Evolutionary conservation across 108 stramenopile species (phyloP), one percentile per base, ranked within the genome.

Genomic region (Pseudonitzschia multiseries): DNA sequence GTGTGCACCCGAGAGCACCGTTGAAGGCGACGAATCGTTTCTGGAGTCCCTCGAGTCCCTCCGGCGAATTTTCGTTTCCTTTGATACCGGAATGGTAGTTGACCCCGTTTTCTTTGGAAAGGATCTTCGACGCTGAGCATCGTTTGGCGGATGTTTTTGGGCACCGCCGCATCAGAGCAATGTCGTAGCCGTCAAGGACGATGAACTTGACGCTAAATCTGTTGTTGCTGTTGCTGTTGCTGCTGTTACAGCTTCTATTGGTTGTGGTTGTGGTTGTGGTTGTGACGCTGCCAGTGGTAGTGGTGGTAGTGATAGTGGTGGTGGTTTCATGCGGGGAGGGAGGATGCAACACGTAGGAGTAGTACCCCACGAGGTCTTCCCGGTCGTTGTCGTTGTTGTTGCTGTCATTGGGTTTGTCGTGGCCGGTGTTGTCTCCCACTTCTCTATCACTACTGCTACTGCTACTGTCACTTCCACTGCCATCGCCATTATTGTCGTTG

Each of bases 1-100:
- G 94, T 0, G 84, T 61, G 12, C 32, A 22, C 27, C 88, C 94
- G 41, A 91, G 63, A 0, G 81, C 91, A 51, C 94, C 94, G 72
- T 93, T 91, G 64, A 95, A 95, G 4, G 84, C 92, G 21, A 95
- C 94, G 69, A 87, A 95, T 27, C 94, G 86, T 73, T 78, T 76
- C 20, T 83, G 56, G 0, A 81, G 12, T 0, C 82, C 94, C 24
- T 72, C 77, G 28, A 92, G 70, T 1, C 91, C 91, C 29, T 83
- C 86, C 14, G 94, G 94, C 22, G 89, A 87, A 67, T 95, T 95
- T 18, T 84, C 72, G 28, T 84, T 69, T n/a, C n/a, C n/a, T n/a
- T n/a, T n/a, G n/a, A n/a, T n/a, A 20, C 20, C 20, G n/a, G 70
- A 44, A 14, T 76, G 71, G 68, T 81, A 93, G 65, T 95, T 95